Base-by-base conservation (phyloP, 306 rosid species). In the Datisca glomerata region DNA sequence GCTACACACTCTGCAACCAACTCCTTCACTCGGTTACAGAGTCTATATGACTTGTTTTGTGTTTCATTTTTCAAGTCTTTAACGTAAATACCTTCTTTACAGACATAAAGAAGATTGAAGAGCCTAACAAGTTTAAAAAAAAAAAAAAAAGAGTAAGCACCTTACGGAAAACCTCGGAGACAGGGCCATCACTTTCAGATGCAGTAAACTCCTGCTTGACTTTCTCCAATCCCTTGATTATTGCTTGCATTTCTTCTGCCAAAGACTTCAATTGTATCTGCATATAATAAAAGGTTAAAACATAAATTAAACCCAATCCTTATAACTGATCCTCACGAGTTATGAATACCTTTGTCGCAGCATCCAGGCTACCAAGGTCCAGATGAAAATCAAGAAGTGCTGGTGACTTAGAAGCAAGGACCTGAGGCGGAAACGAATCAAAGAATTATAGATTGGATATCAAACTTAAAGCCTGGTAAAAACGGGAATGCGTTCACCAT, bases 181-280 rank as follows among this genome's bases (percentile, higher is more conserved):
- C 85, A 21, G 92, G 92, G 50, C 98, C 96, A 55, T 91, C 98
- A 56, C 58, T 84, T 78, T 67, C 94, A 34, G 92, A 91, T 27
- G 85, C 94, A 22, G 52, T 73, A 54, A 80, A 67, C 72, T 91
- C 98, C 65, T 75, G 94, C 69, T 66, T 84, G 66, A 91, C 85
- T 72, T 85, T 85, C 64, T 81, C 85, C 56, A 91, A 55, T 41
- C 98, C 98, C 65, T 75, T 91, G 45, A 65, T 78, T 62, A 91
- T 75, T 45, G 96, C 93, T 68, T 76, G 86, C 98, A 91, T 91
- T 75, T 91, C 98, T 75, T 91, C 96, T 32, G 98, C 96, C 68
- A 91, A 78, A 53, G 96, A 73, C 69, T 91, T 91, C 76, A 91
- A 73, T 91, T 84, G 98, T 69, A 91, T 85, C 98, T 91, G 80